Conservation (phyloP, 306 rosid genomes). For the Corylus americana region DNA sequence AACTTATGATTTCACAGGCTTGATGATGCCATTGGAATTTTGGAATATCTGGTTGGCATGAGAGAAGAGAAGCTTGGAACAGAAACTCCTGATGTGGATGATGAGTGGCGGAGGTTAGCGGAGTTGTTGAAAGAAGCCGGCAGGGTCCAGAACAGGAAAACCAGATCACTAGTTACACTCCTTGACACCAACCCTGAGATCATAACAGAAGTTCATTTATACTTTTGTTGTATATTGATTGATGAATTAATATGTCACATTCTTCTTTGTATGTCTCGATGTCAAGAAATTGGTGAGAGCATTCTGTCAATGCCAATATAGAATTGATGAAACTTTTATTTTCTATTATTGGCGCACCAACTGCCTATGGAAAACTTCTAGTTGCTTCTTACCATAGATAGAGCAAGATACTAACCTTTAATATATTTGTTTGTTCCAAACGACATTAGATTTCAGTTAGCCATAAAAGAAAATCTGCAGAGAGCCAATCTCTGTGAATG, state of each 20-base stretch:
- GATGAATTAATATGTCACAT: slow-evolving; percentile 27
- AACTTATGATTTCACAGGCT: slow-evolving; percentile 42
- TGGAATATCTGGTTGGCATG: slow-evolving; percentile 77
- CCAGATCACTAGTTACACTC: slow-evolving; percentile 66
- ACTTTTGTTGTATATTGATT: slow-evolving; percentile 31
- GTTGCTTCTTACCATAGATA: slow-evolving; percentile 34
- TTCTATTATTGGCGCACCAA: slow-evolving; percentile 51
- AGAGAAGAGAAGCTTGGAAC: slow-evolving; percentile 92
- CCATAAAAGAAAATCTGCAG: background rate
- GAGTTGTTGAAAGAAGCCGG: slow-evolving; percentile 81
- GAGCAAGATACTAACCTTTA: background rate
- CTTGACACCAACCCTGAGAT: slow-evolving; percentile 48
- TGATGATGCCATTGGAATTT: slow-evolving; percentile 78
- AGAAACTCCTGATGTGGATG: slow-evolving; percentile 74
- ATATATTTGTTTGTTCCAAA: background rate
- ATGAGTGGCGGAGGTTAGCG: slow-evolving; percentile 75
- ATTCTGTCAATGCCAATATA: slow-evolving; percentile 29
- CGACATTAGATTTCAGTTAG: background rate
- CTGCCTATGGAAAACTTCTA: slow-evolving; percentile 28
- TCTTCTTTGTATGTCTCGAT: slow-evolving; percentile 32
- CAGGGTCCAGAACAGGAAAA: slow-evolving; percentile 54
- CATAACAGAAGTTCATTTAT: slow-evolving; percentile 30
- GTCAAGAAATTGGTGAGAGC: slow-evolving; percentile 38
- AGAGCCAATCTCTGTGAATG: background rate
- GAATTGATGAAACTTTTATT: slow-evolving; percentile 27